These are phyloP conservation scores for Ligustrum vulgare DNA, from an alignment of 257 asterid species.

Conservation along the genomic window DNA sequence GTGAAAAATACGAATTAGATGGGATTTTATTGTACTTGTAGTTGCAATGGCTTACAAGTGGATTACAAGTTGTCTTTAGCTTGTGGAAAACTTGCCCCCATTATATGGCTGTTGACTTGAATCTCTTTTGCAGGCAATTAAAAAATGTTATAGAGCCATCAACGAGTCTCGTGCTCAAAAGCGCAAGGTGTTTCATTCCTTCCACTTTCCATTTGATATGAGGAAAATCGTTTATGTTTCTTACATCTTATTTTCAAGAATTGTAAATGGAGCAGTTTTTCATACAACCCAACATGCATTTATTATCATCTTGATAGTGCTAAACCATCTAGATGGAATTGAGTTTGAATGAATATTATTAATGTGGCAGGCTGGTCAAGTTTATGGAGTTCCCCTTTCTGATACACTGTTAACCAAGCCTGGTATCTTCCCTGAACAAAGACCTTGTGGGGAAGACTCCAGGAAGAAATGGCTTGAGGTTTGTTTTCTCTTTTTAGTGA, in stretches of 20 bases:
- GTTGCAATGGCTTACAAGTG: conserved; percentile 11
- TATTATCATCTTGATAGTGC: conserved; percentile 16
- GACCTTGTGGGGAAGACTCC: conserved; percentile 87
- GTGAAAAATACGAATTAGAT: conserved; percentile 14
- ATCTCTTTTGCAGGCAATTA: conserved; percentile 63
- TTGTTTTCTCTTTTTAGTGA: conserved; percentile 26
- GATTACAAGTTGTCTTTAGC: conserved; percentile 6
- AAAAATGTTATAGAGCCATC: conserved; percentile 88
- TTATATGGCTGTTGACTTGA: conserved; percentile 19
- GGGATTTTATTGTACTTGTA: conserved; percentile 3
- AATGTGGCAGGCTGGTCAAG: conserved; percentile 84
- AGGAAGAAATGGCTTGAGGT: conserved; percentile 99
- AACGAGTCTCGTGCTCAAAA: conserved; percentile 94
- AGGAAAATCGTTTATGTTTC: not conserved
- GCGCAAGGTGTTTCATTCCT: conserved; percentile 66
- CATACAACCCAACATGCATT: not conserved
- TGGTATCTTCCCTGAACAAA: conserved; percentile 85
- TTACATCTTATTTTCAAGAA: conserved; percentile 6
- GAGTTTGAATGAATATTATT: conserved; percentile 18
- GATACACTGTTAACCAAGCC: conserved; percentile 68
- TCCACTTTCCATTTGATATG: conserved; percentile 25
- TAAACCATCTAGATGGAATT: conserved; percentile 9
- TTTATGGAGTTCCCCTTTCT: conserved; percentile 93
- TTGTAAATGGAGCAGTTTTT: conserved; percentile 10
- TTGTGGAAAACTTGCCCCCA: conserved; percentile 13